Percentiles rank a stretch among this genome's conserved stretches.
Conservation (phyloP, 306 rosid species). For the Quercus alba region DNA sequence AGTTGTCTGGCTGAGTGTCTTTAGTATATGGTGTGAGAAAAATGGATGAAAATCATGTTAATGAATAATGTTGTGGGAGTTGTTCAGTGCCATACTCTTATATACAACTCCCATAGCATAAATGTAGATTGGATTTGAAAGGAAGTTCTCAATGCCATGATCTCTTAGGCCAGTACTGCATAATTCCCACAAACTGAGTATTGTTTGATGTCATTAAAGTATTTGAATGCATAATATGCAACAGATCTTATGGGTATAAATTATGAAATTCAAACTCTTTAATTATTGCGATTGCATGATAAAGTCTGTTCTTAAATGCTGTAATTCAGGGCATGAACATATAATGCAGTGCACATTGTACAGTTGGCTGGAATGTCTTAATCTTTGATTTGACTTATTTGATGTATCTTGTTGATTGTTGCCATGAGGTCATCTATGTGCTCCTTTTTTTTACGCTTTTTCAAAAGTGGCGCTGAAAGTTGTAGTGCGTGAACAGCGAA, state of each 20-base stretch:
- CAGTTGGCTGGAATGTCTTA: background rate
- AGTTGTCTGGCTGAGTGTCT: background rate
- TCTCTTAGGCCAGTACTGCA: background rate
- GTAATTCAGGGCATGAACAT: background rate
- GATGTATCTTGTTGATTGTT: background rate
- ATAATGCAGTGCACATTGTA: background rate
- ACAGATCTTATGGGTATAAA: background rate
- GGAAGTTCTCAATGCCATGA: background rate
- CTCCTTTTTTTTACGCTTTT: too few relatives aligned
- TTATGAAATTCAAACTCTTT: background rate
- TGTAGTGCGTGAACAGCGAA: too few relatives aligned
- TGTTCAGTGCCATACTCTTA: background rate
- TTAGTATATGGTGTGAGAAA: background rate
- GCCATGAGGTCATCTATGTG: background rate
- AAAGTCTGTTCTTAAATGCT: background rate
- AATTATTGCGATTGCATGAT: background rate
- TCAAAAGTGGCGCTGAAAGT: too few relatives aligned
- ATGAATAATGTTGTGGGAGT: background rate
- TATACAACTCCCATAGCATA: background rate
- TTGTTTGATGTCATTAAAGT: background rate
- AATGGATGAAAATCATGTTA: background rate
- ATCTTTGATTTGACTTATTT: background rate
- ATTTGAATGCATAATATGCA: background rate
- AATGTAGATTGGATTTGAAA: background rate
- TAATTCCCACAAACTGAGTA: background rate